phyloP scores from a whole-genome alignment of 2,329 filamentous ascomycete genomes.

The Graphiopsis chlorocephala region DNA sequence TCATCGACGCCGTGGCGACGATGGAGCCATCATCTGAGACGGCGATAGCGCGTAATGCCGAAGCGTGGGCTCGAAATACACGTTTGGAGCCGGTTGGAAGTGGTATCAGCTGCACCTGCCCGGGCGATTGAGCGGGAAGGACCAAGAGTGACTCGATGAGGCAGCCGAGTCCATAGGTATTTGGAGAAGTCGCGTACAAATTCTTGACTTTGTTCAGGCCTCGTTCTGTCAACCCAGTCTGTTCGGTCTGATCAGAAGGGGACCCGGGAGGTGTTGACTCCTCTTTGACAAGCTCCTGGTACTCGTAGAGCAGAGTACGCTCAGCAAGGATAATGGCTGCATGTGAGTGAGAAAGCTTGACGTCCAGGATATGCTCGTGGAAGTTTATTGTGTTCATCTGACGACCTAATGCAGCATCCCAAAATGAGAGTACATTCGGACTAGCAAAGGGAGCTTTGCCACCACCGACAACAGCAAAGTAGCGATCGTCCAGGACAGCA shows the following conservation, averaged over 20 bases:
- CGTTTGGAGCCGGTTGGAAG: constrained; percentile 76
- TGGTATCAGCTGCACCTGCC: constrained; percentile 87
- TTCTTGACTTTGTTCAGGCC: constrained; percentile 42
- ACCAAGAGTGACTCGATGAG: constrained; percentile 71
- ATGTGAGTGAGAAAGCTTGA: constrained; percentile 71
- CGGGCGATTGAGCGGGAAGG: constrained; percentile 81
- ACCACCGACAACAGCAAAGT: constrained; percentile 84
- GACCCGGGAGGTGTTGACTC: constrained; percentile 49
- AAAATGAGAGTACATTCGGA: constrained; percentile 54
- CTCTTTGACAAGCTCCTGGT: constrained; percentile 24
- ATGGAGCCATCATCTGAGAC: constrained; percentile 77
- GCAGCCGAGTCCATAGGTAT: constrained; percentile 75
- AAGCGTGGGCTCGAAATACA: constrained; percentile 88
- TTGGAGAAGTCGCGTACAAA: constrained; percentile 82
- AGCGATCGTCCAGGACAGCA: constrained; percentile 44
- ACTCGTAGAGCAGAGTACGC: constrained; percentile 32
- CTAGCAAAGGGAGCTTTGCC: constrained; percentile 52
- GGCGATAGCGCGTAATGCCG: constrained; percentile 72
- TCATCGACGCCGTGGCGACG: constrained; percentile 86
- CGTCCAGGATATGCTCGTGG: constrained; percentile 73
- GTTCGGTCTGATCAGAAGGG: constrained; percentile 47
- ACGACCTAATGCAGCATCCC: constrained; percentile 81
- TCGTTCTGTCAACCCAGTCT: constrained; percentile 17
- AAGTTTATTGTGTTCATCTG: constrained; percentile 75
- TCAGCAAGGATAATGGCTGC: constrained; percentile 69